Percentiles rank a stretch among this genome's conserved stretches.
These are phyloP conservation scores for Vigna trinervia DNA, from an alignment of 306 rosid species.

Conservation along the genomic window DNA sequence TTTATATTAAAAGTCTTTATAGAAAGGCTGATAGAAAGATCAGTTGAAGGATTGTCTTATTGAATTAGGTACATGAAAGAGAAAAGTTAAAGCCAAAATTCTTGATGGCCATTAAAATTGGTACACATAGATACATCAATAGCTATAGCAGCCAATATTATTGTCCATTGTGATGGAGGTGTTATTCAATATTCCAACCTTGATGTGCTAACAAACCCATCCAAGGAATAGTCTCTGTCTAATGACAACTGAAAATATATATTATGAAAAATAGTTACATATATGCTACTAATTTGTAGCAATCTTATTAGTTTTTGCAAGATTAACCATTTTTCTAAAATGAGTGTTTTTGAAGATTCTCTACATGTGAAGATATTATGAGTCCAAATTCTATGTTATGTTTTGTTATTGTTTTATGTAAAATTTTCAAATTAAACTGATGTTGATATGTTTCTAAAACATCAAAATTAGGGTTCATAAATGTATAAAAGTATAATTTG, in stretches of 20 bases:
- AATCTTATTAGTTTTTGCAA: neutral
- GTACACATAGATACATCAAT: slow-evolving; percentile 3
- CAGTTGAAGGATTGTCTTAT: neutral
- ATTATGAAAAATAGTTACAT: slow-evolving; percentile 1
- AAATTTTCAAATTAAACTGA: too few relatives aligned
- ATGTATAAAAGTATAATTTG: too few relatives aligned
- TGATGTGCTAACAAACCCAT: slow-evolving; percentile 22
- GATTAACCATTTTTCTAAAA: neutral
- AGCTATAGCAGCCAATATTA: slow-evolving; percentile 4
- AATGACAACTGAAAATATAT: neutral
- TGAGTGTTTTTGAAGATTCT: too few relatives aligned
- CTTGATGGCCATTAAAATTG: neutral
- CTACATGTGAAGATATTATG: too few relatives aligned
- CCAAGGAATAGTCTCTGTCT: neutral
- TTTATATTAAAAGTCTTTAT: too few relatives aligned
- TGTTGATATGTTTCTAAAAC: too few relatives aligned
- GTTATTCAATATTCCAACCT: neutral
- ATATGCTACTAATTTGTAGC: neutral
- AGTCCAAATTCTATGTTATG: too few relatives aligned
- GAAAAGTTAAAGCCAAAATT: neutral
- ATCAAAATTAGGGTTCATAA: too few relatives aligned
- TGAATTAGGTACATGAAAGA: neutral
- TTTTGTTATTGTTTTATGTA: too few relatives aligned
- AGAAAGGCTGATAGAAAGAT: too few relatives aligned
- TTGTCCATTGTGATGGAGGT: neutral